phyloP scores from a whole-genome alignment of 768 basidiomycete species.

The Dentipellis sp. region DNA sequence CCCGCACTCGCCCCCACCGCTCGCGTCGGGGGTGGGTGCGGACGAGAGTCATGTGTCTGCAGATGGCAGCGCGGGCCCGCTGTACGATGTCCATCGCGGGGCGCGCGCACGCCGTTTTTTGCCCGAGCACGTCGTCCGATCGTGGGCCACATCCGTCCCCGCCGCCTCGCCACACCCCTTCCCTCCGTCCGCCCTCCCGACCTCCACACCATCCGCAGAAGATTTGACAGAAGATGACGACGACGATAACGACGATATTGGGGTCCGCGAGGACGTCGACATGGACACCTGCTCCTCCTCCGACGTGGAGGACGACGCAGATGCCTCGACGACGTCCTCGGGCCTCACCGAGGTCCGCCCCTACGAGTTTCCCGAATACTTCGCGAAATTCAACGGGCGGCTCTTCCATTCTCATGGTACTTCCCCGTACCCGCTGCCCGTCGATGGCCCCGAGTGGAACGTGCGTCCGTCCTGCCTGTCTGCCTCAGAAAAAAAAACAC shows the following conservation, averaged over 20 bases:
- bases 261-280: background rate
- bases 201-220: too few species aligned
- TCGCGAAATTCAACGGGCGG: constrained; percentile 45
- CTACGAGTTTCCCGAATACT: constrained; percentile 53
- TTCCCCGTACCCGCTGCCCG: constrained; percentile 65
- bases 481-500: background rate
- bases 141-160: too few species aligned
- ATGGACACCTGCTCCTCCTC: background rate
- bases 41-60: background rate
- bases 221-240: too few species aligned
- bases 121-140: too few species aligned
- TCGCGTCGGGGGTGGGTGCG: background rate
- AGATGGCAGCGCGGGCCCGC: too few species aligned
- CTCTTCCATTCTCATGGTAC: constrained; percentile 60
- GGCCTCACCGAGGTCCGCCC: constrained; percentile 34
- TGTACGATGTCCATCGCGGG: too few species aligned
- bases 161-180: too few species aligned
- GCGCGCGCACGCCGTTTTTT: too few species aligned
- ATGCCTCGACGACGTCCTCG: constrained; percentile 31
- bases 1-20: background rate
- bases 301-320: constrained; percentile 18
- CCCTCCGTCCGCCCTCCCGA: too few species aligned
- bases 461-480: constrained; percentile 28
- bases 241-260: too few species aligned
- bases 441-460: constrained; percentile 59